These are phyloP conservation scores for Clarireedia paspali DNA, from an alignment of 2,329 filamentous ascomycete species.

Conservation along the genomic window DNA sequence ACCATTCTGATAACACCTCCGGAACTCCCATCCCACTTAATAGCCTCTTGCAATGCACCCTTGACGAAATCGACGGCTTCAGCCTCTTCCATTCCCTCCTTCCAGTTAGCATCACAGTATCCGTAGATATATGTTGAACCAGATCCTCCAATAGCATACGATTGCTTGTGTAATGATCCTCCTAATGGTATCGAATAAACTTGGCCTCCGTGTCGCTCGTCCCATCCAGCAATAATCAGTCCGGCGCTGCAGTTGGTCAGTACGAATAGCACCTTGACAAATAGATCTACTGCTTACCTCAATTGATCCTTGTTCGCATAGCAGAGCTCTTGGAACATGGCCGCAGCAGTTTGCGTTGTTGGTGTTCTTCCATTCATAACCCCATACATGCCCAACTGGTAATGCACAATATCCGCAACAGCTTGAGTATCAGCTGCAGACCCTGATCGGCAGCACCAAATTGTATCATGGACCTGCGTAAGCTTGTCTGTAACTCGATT, in stretches of 20 bases:
- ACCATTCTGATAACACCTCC: constrained; percentile 98
- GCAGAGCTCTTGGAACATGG: constrained; percentile 96
- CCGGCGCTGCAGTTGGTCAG: constrained; percentile 58
- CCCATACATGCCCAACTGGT: constrained; percentile 88
- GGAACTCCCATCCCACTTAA: constrained; percentile 99
- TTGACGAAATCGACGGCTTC: constrained; percentile 93
- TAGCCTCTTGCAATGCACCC: constrained; percentile 81
- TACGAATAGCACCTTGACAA: background rate
- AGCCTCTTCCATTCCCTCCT: constrained; percentile 84
- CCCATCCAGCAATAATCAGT: constrained; percentile 97
- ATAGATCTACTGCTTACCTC: constrained; percentile 51
- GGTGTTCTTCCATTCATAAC: constrained; percentile 84
- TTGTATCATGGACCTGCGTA: constrained; percentile 95
- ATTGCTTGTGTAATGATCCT: constrained; percentile 93
- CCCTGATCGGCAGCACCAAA: constrained; percentile 98
- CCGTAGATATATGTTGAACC: constrained; percentile 99
- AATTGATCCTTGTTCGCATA: constrained; percentile 94
- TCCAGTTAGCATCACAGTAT: constrained; percentile 96
- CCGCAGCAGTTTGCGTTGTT: constrained; percentile 89
- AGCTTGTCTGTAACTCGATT: constrained; percentile 99
- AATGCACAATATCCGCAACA: constrained; percentile 95
- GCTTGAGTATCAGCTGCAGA: constrained; percentile 97
- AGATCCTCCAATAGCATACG: constrained; percentile 92
- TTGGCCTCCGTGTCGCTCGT: constrained; percentile 88
- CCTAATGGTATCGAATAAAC: constrained; percentile 96